Base-by-base conservation (phyloP, 345 rosid genomes). In the Trapa bicornis region DNA sequence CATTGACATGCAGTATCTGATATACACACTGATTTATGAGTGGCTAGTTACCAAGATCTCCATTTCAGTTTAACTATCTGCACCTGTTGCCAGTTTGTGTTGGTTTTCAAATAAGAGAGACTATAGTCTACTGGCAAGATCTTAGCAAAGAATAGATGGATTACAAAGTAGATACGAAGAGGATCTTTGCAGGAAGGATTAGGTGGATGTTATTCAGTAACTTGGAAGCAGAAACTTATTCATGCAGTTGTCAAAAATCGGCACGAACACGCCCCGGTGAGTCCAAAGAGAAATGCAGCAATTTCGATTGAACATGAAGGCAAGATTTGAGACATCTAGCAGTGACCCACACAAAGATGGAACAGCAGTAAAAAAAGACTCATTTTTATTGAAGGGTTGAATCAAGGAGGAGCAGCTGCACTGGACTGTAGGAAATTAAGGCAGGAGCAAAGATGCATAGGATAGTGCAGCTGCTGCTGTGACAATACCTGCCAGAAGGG, bases 391-490 rank as follows among this genome's bases (percentile, higher is more conserved):
- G 67, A 41, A 64, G 33, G n/a, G 42, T 45, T 16, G 11, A 64
- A 64, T 29, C 47, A 17, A 64, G 22, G 13, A 6, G n/a, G 36
- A 39, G 32, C 67, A 17, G 67, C 67, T 39, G 6, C 66, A 0
- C 66, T 3, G 29, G 22, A 37, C 8, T n/a, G 47, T 32, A 39
- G 66, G 67, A 41, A 32, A 63, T 5, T 3, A 39, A 32, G 17
- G 63, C 63, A 32, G 67, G 43, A 42, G 35, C 50, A 64, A 29
- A 22, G 48, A 64, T 39, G 67, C 50, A n/a, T 47, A 64, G 12
- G 35, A 17, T 39, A 0, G 29, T 22, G 67, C n/a, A 41, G 47
- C 67, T 41, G 17, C 35, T n/a, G 50, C 67, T 15, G 36, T 22
- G 66, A 63, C 66, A 5, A 32, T 37, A 41, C 33, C 33, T 63